phyloP scores from a whole-genome alignment of 495 filamentous ascomycete genomes.

The Halenospora varia region DNA sequence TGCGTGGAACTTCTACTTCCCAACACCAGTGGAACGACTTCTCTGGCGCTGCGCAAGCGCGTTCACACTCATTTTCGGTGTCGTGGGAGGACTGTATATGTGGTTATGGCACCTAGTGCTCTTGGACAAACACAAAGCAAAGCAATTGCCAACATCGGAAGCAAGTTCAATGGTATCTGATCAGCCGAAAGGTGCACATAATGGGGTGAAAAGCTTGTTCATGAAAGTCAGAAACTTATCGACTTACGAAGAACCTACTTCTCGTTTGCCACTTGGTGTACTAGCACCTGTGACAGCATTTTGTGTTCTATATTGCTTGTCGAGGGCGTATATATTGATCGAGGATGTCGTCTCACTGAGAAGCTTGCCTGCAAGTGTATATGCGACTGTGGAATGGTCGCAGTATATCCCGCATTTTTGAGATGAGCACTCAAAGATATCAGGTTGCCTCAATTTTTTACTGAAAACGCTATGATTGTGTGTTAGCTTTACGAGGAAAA shows the following conservation, averaged over 20 bases:
- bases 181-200: not conserved
- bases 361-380: not conserved
- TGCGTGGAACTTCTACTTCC: constrained; percentile 39
- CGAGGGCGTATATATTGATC: constrained; percentile 3
- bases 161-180: not conserved
- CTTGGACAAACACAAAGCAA: not conserved
- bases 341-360: constrained; percentile 8
- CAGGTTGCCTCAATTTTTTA: no score
- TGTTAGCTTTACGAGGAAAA: no score
- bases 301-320: constrained; percentile 1
- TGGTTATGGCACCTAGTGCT: not conserved
- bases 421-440: no score
- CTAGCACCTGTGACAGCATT: not conserved
- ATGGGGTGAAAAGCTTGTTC: not conserved
- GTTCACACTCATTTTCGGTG: not conserved
- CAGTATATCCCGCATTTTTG: constrained; percentile 6
- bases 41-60: constrained; percentile 29
- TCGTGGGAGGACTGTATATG: not conserved
- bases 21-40: constrained; percentile 27
- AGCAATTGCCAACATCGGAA: not conserved
- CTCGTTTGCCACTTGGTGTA: not conserved
- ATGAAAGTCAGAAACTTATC: not conserved
- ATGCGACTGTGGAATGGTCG: constrained; percentile 4
- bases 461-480: no score
- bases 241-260: not conserved